Base-by-base conservation (phyloP, 2,329 filamentous ascomycete genomes). In the Ascochyta pisi region DNA sequence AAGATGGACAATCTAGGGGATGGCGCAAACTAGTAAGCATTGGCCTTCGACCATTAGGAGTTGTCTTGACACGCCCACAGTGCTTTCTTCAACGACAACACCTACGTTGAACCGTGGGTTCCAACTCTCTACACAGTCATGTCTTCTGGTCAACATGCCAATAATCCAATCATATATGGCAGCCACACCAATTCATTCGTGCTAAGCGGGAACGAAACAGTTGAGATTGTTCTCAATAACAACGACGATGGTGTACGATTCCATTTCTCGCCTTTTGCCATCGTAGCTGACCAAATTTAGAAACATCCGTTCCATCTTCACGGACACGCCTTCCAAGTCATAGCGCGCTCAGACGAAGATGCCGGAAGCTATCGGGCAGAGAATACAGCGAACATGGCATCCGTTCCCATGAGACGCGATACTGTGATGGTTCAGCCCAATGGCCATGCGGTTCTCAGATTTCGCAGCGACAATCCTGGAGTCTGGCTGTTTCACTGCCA, bases 71-170 rank as follows among this genome's bases (percentile, higher is more conserved):
- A 44, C 37, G 3, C 16, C 6, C n/a, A 9, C n/a, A 77, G 74
- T 55, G 78, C 78, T 13, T 79, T 78, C 65, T 79, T 81, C 73
- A 92, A 93, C 79, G 86, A 90, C 73, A 85, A 90, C 61, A 91
- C 89, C 27, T 96, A 92, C 73, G 82, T 83, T 2, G 52, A 76
- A 0, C 90, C 89, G 42, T 89, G 90, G 71, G 91, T 95, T 0
- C 91, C 91, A 0, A 86, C 88, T 0, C 81, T 96, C 0, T 95
- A 92, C 79, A 91, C 89, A 0, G 90, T 83, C 1, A 79, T 95
- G 13, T 85, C 84, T 5, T 82, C 84, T 47, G 77, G 79, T 23
- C 75, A 76, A 2, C 81, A 81, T 52, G 71, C 73, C 3, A 73
- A 68, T 13, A 76, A 79, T 50, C 67, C 71, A 22, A 57, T 60